Percentiles rank a stretch among this genome's conserved stretches.
Conservation (phyloP, 345 rosid species). For the Brassica rapa region DNA sequence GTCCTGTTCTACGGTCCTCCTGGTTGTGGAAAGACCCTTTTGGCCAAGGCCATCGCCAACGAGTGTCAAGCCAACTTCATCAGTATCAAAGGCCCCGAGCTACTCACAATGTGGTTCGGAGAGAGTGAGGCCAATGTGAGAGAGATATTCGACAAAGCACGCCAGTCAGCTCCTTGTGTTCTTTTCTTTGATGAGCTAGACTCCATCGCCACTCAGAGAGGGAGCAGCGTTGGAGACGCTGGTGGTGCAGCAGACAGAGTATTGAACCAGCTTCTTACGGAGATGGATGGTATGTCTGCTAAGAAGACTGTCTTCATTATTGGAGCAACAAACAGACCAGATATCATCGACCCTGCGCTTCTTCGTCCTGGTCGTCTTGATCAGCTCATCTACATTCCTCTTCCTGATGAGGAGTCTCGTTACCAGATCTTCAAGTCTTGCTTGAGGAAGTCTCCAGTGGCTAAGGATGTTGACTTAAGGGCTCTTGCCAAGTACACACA, state of each 20-base stretch:
- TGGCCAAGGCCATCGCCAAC: constrained; percentile 71
- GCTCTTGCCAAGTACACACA: constrained; percentile 63
- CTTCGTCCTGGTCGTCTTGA: constrained; percentile 69
- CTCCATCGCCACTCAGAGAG: constrained; percentile 83
- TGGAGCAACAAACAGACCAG: constrained; percentile 70
- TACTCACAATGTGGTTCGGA: constrained; percentile 78
- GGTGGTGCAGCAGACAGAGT: constrained; percentile 82
- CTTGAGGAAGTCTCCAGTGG: constrained; percentile 61
- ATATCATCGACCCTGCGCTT: constrained; percentile 58
- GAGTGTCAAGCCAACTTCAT: constrained; percentile 79
- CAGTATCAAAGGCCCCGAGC: constrained; percentile 70
- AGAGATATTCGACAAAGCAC: constrained; percentile 73
- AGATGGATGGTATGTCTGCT: constrained; percentile 79
- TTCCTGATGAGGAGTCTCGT: constrained; percentile 71
- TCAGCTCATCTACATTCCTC: constrained; percentile 70
- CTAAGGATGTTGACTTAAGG: constrained; percentile 62
- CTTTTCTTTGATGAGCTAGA: constrained; percentile 85
- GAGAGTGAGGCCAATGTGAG: constrained; percentile 80
- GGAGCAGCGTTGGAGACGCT: constrained; percentile 63
- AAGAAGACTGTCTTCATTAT: constrained; percentile 70
- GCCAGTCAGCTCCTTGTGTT: constrained; percentile 70
- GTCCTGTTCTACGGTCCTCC: constrained; percentile 77
- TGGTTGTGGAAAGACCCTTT: constrained; percentile 70
- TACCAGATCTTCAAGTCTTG: constrained; percentile 59
- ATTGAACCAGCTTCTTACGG: constrained; percentile 68